Percentiles rank a stretch among this genome's conserved stretches.
Conservation (phyloP, 1,284 basidiomycete genomes). For the Papiliotrema flavescens region DNA sequence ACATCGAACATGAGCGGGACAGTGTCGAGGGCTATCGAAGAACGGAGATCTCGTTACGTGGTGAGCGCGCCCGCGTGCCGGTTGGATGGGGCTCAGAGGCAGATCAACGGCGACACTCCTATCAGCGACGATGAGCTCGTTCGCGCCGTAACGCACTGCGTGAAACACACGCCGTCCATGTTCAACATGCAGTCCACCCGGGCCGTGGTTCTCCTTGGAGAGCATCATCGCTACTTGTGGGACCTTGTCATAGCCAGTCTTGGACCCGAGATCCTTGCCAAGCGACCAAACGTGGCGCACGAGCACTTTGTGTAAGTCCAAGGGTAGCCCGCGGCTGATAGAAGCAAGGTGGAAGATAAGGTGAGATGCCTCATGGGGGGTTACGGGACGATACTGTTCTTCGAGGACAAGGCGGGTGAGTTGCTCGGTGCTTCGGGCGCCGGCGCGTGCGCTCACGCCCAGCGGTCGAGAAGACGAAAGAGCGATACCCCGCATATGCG, state of each 20-base stretch:
- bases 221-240: constrained; percentile 10
- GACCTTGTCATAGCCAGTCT: constrained; percentile 4
- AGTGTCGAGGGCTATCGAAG: too few relatives aligned
- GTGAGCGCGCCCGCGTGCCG: too few relatives aligned
- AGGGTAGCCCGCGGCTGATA: background rate
- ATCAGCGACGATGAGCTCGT: constrained; percentile 1
- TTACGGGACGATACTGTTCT: constrained; percentile 10
- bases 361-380: constrained; percentile 2
- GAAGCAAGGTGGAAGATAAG: constrained; percentile 6
- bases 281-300: constrained; percentile 9
- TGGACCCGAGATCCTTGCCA: constrained; percentile 1
- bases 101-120: constrained; percentile 2
- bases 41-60: too few relatives aligned
- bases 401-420: constrained; percentile 9
- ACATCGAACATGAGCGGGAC: too few relatives aligned
- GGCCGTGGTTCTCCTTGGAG: constrained; percentile 6
- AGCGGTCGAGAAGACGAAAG: constrained; percentile 1
- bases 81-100: background rate
- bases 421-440: background rate
- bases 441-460: background rate
- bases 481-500: constrained; percentile 8
- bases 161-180: constrained; percentile 12
- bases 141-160: background rate
- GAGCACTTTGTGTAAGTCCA: constrained; percentile 12
- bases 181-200: constrained; percentile 17